A percentile compares a stretch with the other conserved stretches of the same genome.
These are phyloP conservation scores for Ophiobolus disseminans DNA, from an alignment of 2,329 filamentous ascomycete species.

Conservation along the genomic window DNA sequence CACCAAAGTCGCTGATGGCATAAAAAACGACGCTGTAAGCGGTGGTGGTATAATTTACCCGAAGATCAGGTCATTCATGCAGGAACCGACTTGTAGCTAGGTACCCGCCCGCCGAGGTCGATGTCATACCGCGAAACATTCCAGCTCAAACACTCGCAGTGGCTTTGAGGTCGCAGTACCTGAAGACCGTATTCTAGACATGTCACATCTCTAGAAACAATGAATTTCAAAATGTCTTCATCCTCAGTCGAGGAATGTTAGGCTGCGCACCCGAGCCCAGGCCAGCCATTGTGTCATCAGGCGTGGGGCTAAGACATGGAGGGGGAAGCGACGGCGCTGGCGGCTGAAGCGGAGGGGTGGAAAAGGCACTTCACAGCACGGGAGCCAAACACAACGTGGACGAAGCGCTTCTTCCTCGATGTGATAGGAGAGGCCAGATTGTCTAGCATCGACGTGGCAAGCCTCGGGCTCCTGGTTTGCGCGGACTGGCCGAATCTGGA, in stretches of 20 bases:
- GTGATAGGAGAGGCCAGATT: conserved; percentile 2
- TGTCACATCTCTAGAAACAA: too few relatives aligned
- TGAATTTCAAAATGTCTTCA: too few relatives aligned
- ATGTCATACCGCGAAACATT: not conserved
- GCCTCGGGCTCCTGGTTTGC: not conserved
- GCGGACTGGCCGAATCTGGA: conserved; percentile 3
- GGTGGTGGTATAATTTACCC: conserved; percentile 13
- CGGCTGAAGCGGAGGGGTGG: not conserved
- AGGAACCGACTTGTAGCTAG: conserved; percentile 13
- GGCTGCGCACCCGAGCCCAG: not conserved
- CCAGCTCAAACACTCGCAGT: not conserved
- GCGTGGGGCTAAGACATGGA: conserved; percentile 28
- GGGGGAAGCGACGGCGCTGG: conserved; percentile 2
- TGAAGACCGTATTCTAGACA: too few relatives aligned
- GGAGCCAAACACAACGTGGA: conserved; percentile 1
- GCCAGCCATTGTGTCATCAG: conserved; percentile 26
- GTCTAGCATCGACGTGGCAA: conserved; percentile 13
- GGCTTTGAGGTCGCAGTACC: too few relatives aligned
- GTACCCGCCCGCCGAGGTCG: not conserved
- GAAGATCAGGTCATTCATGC: conserved; percentile 17
- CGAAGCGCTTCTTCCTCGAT: not conserved
- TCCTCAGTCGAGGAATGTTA: not conserved
- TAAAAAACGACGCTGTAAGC: not conserved
- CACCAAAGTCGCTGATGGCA: not conserved
- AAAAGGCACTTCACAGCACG: not conserved